phyloP scores from a whole-genome alignment of 371 early-diverging fungal species.

The Mucor racemosus region DNA sequence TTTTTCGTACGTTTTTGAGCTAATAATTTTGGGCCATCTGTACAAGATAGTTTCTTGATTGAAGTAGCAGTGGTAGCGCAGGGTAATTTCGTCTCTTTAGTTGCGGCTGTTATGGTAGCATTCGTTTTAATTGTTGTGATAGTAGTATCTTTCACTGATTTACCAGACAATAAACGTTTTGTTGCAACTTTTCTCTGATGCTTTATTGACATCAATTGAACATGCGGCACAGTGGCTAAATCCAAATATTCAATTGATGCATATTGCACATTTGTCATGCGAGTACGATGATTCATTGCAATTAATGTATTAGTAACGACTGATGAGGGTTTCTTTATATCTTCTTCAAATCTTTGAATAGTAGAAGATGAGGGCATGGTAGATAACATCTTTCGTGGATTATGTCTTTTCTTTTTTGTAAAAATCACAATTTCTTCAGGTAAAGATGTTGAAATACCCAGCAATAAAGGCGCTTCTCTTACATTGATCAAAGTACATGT shows the following conservation, averaged over 20 bases:
- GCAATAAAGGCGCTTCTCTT: conserved; percentile 52
- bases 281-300: conserved; percentile 11
- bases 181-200: conserved; percentile 12
- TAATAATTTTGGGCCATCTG: neutral
- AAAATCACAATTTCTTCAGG: conserved; percentile 70
- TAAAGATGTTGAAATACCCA: conserved; percentile 67
- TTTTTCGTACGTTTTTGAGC: conserved; percentile 7
- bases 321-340: neutral
- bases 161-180: neutral
- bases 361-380: neutral
- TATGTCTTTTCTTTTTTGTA: conserved; percentile 31
- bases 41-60: neutral
- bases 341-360: neutral
- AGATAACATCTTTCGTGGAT: conserved; percentile 6
- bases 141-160: neutral
- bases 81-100: neutral
- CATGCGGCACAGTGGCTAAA: conserved; percentile 32
- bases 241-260: conserved; percentile 43
- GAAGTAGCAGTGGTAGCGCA: neutral
- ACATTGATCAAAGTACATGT: conserved; percentile 87
- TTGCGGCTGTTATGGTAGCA: neutral
- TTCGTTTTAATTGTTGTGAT: neutral
- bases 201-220: conserved; percentile 6
- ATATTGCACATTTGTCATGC: conserved; percentile 19
- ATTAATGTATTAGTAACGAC: conserved; percentile 7